These are phyloP conservation scores for Fusarium concolor DNA, from an alignment of 2,329 filamentous ascomycete genomes.

Conservation along the genomic window DNA sequence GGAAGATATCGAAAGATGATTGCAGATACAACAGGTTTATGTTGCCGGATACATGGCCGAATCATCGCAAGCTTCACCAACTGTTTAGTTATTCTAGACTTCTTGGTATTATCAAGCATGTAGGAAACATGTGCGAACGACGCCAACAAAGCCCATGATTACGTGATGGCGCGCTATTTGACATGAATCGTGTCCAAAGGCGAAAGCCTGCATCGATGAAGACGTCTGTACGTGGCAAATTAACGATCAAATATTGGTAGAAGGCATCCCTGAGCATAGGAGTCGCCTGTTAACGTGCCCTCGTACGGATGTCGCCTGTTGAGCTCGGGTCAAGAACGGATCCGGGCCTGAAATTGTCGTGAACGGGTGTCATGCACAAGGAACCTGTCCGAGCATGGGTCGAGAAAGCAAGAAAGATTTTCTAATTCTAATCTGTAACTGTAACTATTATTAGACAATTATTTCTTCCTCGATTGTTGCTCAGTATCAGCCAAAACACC, in stretches of 20 bases:
- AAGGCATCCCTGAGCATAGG: accelerated
- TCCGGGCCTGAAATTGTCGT: not conserved
- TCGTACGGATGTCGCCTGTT: accelerated
- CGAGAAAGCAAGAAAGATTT: no score
- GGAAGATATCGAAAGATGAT: not conserved
- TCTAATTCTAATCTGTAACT: not conserved
- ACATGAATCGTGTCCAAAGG: not conserved
- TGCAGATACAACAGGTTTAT: not conserved
- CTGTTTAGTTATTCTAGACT: accelerated
- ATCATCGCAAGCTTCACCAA: not conserved
- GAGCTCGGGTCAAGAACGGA: not conserved
- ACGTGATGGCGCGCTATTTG: not conserved
- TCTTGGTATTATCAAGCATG: no score
- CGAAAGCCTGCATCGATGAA: accelerated
- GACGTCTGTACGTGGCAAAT: accelerated
- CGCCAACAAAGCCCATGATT: accelerated
- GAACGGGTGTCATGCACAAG: not conserved
- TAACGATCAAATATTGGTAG: accelerated
- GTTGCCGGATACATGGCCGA: not conserved
- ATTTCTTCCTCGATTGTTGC: slow-evolving; percentile 18
- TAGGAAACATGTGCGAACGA: not conserved
- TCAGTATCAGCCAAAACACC: slow-evolving; percentile 52
- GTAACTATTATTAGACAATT: not conserved
- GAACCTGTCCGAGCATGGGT: accelerated
- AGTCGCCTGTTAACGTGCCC: not conserved